A percentile compares a stretch with the other conserved stretches of the same genome.
These are phyloP conservation scores for Fusarium nematophilum DNA, from an alignment of 2,329 filamentous ascomycete species.

Conservation along the genomic window DNA sequence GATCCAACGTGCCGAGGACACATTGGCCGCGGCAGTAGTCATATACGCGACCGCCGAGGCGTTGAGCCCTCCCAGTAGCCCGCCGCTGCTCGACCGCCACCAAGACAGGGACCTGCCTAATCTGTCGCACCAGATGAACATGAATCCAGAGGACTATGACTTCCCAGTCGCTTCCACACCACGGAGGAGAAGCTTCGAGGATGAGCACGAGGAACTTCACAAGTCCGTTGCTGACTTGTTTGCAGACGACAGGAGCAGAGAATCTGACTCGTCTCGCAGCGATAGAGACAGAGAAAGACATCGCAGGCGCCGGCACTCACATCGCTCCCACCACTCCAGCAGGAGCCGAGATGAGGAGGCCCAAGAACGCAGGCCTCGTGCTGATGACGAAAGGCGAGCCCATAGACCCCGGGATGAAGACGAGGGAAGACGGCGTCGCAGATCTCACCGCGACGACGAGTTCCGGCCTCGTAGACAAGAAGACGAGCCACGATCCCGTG, in stretches of 20 bases:
- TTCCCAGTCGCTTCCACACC: slow-evolving; percentile 48
- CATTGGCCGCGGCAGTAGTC: slow-evolving; percentile 64
- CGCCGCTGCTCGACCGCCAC: slow-evolving; percentile 36
- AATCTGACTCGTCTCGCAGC: slow-evolving; percentile 49
- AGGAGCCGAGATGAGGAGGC: slow-evolving; percentile 48
- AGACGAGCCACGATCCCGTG: slow-evolving; percentile 29
- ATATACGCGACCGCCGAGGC: slow-evolving; percentile 64
- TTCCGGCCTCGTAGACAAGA: slow-evolving; percentile 32
- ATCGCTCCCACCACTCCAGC: slow-evolving; percentile 49
- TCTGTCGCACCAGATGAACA: slow-evolving; percentile 42
- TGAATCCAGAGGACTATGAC: slow-evolving; percentile 43
- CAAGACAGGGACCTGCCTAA: slow-evolving; percentile 42
- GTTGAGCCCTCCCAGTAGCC: slow-evolving; percentile 56
- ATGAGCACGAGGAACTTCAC: slow-evolving; percentile 55
- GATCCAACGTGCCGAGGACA: slow-evolving; percentile 62
- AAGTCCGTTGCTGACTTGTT: slow-evolving; percentile 66
- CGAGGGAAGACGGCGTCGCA: slow-evolving; percentile 45
- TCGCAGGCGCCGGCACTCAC: slow-evolving; percentile 56
- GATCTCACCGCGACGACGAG: slow-evolving; percentile 36
- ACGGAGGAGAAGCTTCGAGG: slow-evolving; percentile 50
- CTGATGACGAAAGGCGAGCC: slow-evolving; percentile 41
- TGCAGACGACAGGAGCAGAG: slow-evolving; percentile 62
- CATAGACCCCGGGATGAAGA: slow-evolving; percentile 34
- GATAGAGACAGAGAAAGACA: slow-evolving; percentile 55
- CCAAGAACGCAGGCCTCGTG: slow-evolving; percentile 41